These are phyloP conservation scores for Aureobasidium leucospermi DNA, from an alignment of 2,329 filamentous ascomycete species.

Conservation along the genomic window DNA sequence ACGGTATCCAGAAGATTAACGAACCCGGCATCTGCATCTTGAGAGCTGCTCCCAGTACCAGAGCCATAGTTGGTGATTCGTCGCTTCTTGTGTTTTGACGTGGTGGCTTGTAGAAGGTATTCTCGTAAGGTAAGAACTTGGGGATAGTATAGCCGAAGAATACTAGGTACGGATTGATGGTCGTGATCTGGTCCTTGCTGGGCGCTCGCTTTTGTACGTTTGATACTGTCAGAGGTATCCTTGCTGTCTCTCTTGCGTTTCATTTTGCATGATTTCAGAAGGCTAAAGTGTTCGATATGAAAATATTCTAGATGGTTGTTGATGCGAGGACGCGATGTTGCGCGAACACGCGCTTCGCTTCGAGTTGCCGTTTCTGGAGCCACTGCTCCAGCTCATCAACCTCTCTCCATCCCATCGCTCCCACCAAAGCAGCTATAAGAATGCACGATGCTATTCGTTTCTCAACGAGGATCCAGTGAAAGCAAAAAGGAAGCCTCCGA, in stretches of 20 bases:
- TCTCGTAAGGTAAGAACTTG: slow-evolving; percentile 60
- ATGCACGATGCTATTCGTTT: too few species aligned
- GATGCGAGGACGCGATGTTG: background rate
- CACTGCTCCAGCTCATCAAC: too few species aligned
- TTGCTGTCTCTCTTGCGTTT: background rate
- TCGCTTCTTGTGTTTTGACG: slow-evolving; percentile 51
- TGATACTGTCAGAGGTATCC: background rate
- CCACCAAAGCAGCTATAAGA: too few species aligned
- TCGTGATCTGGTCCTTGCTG: background rate
- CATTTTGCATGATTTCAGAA: background rate
- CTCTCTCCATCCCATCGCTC: too few species aligned
- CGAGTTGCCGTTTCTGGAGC: background rate
- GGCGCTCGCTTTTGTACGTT: background rate
- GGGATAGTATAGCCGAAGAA: slow-evolving; percentile 59
- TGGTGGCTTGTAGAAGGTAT: slow-evolving; percentile 64
- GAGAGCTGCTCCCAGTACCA: slow-evolving; percentile 34
- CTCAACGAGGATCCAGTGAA: too few species aligned
- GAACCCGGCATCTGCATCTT: slow-evolving; percentile 31
- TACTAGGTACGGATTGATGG: background rate
- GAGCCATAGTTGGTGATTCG: slow-evolving; percentile 44
- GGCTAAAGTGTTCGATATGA: background rate
- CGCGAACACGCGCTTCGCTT: slow-evolving; percentile 3
- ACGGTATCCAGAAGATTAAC: slow-evolving; percentile 59
- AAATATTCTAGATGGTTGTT: background rate
- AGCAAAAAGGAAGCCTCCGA: too few species aligned